A percentile compares a stretch with the other conserved stretches of the same genome.
Evolutionary conservation across 371 early-diverging fungal species (phyloP).

Genomic region (Apophysomyces variabilis): DNA sequence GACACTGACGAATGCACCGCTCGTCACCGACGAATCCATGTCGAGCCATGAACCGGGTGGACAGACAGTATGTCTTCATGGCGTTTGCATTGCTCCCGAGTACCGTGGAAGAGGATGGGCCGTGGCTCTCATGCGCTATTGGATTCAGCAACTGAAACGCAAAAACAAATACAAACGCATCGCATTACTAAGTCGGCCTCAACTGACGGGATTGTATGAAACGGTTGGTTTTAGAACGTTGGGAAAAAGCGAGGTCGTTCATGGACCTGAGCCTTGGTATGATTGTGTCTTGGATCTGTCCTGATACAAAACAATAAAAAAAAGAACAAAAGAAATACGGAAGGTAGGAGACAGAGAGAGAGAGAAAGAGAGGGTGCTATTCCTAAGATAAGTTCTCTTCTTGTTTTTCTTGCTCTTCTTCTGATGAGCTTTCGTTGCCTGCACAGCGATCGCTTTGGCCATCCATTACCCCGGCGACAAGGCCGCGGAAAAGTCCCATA

Average conservation of each 20-base stretch:
- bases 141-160: slow-evolving; percentile 45
- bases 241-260: slow-evolving; percentile 63
- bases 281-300: slow-evolving; percentile 43
- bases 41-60: slow-evolving; percentile 63
- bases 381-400: not conserved
- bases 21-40: slow-evolving; percentile 74
- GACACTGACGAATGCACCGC: slow-evolving; percentile 47
- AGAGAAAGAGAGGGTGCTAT: too few species aligned
- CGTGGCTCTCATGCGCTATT: slow-evolving; percentile 45
- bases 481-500: slow-evolving; percentile 36
- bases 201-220: slow-evolving; percentile 61
- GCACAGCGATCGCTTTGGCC: not conserved
- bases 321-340: too few species aligned
- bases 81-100: slow-evolving; percentile 63
- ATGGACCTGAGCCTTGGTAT: slow-evolving; percentile 71
- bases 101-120: slow-evolving; percentile 66
- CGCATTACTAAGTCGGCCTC: slow-evolving; percentile 61
- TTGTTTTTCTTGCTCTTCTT: slow-evolving; percentile 11
- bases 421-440: not conserved
- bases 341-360: too few species aligned
- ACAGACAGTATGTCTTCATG: slow-evolving; percentile 68
- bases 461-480: slow-evolving; percentile 30
- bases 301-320: too few species aligned
- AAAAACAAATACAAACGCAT: slow-evolving; percentile 50
- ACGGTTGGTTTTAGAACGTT: slow-evolving; percentile 62